Base-by-base conservation (phyloP, 202 grass and related monocot genomes). In the Elaeis oleifera region DNA sequence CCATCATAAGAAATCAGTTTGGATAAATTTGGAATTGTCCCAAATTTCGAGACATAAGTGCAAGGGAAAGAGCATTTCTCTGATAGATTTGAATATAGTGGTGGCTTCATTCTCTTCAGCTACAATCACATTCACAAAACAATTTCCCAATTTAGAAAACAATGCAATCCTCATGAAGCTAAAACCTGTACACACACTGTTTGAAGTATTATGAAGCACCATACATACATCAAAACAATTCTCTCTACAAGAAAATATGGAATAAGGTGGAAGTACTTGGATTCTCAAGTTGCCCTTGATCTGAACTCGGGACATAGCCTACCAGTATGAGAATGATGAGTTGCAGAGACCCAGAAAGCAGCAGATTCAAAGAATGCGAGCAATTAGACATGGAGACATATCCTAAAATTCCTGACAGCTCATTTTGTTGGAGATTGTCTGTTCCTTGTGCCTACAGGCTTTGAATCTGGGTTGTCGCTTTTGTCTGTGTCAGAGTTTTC, bases 401-500 rank as follows among this genome's bases (percentile, higher is more conserved):
- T 31, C 29, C 3, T 18, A 3, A 54, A 17, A 16, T 19, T 20
- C 27, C 28, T 16, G 49, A 52, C 36, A 4, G n/a, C 39, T 63
- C 70, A 73, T 59, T 76, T 84, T 14, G 70, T 78, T 16, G 80
- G 78, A 5, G 79, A 78, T 16, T 74, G 39, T 76, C 74, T 65
- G 70, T 75, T 80, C 73, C 73, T 83, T 55, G 26, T 60, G 60
- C 25, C 63, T 63, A 66, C 83, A 32, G 80, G 64, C 63, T 86
- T 90, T 11, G 83, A 86, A 65, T 90, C 88, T 26, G 79, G 73
- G 66, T 86, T 86, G 27, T 86, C 88, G 18, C 88, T 86, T 75
- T 86, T 90, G 29, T 90, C 88, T 0, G 88, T 90, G 74, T 90
- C 88, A 2, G 88, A 90, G 56, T 83, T 90, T 39, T 90, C 88